phyloP scores from a whole-genome alignment of 139 green algal species.

The Tetradesmus lagerheimii region DNA sequence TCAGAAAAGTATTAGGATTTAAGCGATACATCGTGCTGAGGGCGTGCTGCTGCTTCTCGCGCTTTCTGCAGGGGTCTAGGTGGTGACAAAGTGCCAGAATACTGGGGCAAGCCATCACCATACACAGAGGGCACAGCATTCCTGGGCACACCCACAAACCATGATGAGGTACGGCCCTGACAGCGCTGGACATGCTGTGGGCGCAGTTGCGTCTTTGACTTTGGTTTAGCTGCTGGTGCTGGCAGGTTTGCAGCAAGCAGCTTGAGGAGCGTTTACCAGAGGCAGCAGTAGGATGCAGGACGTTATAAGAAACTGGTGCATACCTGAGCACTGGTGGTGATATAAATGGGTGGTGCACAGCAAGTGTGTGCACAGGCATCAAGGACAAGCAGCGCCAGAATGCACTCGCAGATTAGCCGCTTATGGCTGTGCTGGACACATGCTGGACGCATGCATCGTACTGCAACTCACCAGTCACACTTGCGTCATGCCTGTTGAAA shows the following conservation, averaged over 20 bases:
- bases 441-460: too few relatives aligned
- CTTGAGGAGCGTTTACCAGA: too few relatives aligned
- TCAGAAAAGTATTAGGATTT: not conserved
- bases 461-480: not conserved
- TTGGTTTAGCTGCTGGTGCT: not conserved
- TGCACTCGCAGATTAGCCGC: too few relatives aligned
- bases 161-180: conserved; percentile 74
- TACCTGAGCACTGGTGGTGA: too few relatives aligned
- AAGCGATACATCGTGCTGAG: not conserved
- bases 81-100: conserved; percentile 84
- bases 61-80: conserved; percentile 58
- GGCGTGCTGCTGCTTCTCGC: not conserved
- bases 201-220: too few relatives aligned
- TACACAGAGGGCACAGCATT: conserved; percentile 94
- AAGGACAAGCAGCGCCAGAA: too few relatives aligned
- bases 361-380: not conserved
- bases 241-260: not conserved
- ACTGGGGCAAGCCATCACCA: conserved; percentile 82
- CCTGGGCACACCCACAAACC: conserved; percentile 91
- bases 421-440: not conserved
- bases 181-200: not conserved
- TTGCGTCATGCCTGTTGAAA: not conserved
- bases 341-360: not conserved
- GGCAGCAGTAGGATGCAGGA: too few relatives aligned
- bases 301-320: too few relatives aligned